Conservation (phyloP, 768 basidiomycete species). For the Sarcodon sp. region DNA sequence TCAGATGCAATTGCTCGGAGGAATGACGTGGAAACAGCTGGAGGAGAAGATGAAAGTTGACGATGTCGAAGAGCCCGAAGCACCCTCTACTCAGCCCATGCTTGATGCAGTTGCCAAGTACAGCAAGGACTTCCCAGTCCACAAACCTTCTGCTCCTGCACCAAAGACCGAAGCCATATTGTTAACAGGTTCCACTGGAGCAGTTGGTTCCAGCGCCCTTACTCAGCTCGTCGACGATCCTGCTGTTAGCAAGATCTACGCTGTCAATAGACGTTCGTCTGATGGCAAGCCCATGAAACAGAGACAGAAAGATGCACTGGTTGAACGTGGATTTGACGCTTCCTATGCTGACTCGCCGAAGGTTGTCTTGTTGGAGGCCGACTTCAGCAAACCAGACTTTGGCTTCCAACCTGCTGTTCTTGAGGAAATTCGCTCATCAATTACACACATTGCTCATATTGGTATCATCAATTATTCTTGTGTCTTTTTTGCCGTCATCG, state of each 20-base stretch:
- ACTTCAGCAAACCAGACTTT: background rate
- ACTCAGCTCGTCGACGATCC: background rate
- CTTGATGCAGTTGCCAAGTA: background rate
- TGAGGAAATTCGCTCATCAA: slow-evolving; percentile 4
- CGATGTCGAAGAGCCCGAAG: background rate
- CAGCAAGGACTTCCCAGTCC: background rate
- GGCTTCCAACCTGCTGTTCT: background rate
- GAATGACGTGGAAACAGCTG: slow-evolving; percentile 18
- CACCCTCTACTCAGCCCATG: background rate
- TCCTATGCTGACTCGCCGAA: background rate
- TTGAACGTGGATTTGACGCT: background rate
- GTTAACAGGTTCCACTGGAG: slow-evolving; percentile 8
- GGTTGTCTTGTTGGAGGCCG: slow-evolving; percentile 3
- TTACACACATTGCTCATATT: slow-evolving; percentile 14
- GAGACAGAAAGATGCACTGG: slow-evolving; percentile 3
- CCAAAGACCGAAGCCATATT: slow-evolving; percentile 2
- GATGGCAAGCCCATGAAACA: background rate
- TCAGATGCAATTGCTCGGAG: slow-evolving; percentile 23
- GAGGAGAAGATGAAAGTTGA: background rate
- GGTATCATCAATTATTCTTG: slow-evolving; percentile 7
- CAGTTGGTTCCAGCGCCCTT: slow-evolving; percentile 5
- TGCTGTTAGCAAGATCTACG: slow-evolving; percentile 3
- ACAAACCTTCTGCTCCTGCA: background rate
- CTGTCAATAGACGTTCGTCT: background rate
- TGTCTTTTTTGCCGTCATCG: background rate